phyloP scores from a whole-genome alignment of 768 basidiomycete genomes.

The Inosperma sp. region DNA sequence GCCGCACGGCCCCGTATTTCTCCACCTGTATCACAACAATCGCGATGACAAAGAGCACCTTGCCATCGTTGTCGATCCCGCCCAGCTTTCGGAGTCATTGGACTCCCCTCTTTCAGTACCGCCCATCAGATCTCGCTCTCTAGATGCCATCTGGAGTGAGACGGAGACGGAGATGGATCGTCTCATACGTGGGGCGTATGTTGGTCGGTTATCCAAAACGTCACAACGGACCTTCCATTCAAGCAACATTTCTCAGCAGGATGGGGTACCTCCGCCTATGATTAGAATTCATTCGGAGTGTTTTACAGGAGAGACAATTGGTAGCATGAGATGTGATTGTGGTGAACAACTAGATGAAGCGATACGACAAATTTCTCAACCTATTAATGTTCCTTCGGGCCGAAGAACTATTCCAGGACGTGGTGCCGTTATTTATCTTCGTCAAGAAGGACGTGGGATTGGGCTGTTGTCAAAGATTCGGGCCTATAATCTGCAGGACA shows the following conservation, averaged over 20 bases:
- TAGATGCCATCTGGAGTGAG: slow-evolving; percentile 82
- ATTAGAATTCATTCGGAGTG: slow-evolving; percentile 98
- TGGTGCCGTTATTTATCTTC: slow-evolving; percentile 90
- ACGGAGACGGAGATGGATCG: slow-evolving; percentile 92
- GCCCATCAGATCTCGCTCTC: slow-evolving; percentile 71
- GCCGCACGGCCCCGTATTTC: slow-evolving; percentile 86
- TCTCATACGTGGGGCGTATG: slow-evolving; percentile 88
- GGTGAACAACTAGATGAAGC: slow-evolving; percentile 98
- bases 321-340: slow-evolving; percentile 98
- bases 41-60: slow-evolving; percentile 92
- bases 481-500: slow-evolving; percentile 96
- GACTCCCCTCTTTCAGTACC: slow-evolving; percentile 36
- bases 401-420: slow-evolving; percentile 66
- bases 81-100: slow-evolving; percentile 59
- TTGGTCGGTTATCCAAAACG: slow-evolving; percentile 69
- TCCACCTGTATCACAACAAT: slow-evolving; percentile 94
- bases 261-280: slow-evolving; percentile 64
- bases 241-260: slow-evolving; percentile 14
- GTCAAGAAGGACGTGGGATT: slow-evolving; percentile 97
- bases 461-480: slow-evolving; percentile 92
- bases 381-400: slow-evolving; percentile 46
- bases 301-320: slow-evolving; percentile 97
- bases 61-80: slow-evolving; percentile 89
- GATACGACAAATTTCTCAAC: slow-evolving; percentile 79
- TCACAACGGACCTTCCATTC: slow-evolving; percentile 44